Percentiles rank a stretch among this genome's conserved stretches.
Evolutionary conservation across 805 yeast genomes (phyloP).

Genomic region (Dipodascus geniculatus): DNA sequence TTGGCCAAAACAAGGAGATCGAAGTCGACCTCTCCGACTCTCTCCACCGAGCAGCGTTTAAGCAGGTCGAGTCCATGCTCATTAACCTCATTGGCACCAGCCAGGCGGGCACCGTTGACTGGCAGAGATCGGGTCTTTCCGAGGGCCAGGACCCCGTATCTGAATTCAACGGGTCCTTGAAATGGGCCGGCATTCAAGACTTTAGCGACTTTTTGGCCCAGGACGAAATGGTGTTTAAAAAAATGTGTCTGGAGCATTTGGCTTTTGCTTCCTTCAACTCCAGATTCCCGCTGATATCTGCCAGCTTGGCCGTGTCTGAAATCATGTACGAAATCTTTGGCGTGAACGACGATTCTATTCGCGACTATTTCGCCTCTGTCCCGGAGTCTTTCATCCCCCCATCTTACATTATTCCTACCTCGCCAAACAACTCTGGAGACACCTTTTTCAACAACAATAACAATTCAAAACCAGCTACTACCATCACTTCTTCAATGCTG

Average conservation of each 20-base stretch:
- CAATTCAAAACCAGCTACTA: background rate
- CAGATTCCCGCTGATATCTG: constrained; percentile 16
- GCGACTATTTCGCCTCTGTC: constrained; percentile 5
- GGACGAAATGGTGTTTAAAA: constrained; percentile 13
- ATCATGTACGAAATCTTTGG: constrained; percentile 11
- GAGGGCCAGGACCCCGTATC: constrained; percentile 9
- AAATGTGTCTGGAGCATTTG: constrained; percentile 15
- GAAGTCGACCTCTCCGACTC: constrained; percentile 8
- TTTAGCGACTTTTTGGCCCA: constrained; percentile 15
- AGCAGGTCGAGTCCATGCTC: constrained; percentile 8
- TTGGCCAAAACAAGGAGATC: constrained; percentile 9
- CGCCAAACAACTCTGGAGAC: background rate
- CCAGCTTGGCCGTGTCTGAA: constrained; percentile 15
- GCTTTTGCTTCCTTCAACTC: constrained; percentile 12
- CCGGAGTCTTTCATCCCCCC: constrained; percentile 12
- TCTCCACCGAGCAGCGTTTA: constrained; percentile 2
- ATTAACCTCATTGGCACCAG: constrained; percentile 12
- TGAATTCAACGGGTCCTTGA: constrained; percentile 9
- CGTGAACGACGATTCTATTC: constrained; percentile 7
- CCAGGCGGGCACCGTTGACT: constrained; percentile 10
- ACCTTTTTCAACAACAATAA: background rate
- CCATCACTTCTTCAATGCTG: background rate
- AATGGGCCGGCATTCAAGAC: constrained; percentile 18
- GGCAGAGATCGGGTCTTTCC: constrained; percentile 16
- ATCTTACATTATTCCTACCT: constrained; percentile 6